Conservation (phyloP, 2,329 filamentous ascomycete genomes). For the Aspergillus candidus region DNA sequence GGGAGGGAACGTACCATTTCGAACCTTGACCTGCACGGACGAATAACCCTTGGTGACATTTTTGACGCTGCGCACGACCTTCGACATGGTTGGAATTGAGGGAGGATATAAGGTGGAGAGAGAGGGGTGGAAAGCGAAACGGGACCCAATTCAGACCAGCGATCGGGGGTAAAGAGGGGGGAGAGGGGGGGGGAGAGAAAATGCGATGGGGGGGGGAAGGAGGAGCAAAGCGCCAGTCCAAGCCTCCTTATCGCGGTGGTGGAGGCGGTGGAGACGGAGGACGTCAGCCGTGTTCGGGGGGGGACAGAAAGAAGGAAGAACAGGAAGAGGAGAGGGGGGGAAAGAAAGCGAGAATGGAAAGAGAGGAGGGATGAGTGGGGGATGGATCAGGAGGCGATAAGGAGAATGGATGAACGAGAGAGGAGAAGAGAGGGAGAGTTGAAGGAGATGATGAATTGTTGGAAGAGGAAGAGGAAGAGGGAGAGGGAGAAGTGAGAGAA, state of each 20-base stretch:
- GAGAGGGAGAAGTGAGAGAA: not conserved
- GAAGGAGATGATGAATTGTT: not conserved
- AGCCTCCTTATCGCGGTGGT: constrained; percentile 10
- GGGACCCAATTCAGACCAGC: not conserved
- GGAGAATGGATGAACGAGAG: constrained; percentile 7
- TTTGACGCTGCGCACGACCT: constrained; percentile 94
- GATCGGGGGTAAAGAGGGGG: not conserved
- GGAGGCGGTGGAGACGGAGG: constrained; percentile 8
- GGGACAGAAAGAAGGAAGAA: constrained; percentile 6
- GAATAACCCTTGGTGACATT: constrained; percentile 99
- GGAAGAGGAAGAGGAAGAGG: not conserved
- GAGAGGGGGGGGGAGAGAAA: not conserved
- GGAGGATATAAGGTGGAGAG: constrained; percentile 10
- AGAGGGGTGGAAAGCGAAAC: not conserved
- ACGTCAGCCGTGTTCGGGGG: constrained; percentile 15
- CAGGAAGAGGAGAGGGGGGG: not conserved
- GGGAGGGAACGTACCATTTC: constrained; percentile 66
- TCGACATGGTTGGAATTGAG: constrained; percentile 62
- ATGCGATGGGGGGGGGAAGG: constrained; percentile 3
- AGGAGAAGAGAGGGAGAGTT: constrained; percentile 9
- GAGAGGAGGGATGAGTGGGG: not conserved
- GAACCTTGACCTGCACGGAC: constrained; percentile 91
- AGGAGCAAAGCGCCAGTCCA: constrained; percentile 4
- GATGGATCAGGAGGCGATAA: constrained; percentile 5
- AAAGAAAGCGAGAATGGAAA: not conserved